Conservation (phyloP, 495 filamentous ascomycete species). For the Aspergillus taichungensis region DNA sequence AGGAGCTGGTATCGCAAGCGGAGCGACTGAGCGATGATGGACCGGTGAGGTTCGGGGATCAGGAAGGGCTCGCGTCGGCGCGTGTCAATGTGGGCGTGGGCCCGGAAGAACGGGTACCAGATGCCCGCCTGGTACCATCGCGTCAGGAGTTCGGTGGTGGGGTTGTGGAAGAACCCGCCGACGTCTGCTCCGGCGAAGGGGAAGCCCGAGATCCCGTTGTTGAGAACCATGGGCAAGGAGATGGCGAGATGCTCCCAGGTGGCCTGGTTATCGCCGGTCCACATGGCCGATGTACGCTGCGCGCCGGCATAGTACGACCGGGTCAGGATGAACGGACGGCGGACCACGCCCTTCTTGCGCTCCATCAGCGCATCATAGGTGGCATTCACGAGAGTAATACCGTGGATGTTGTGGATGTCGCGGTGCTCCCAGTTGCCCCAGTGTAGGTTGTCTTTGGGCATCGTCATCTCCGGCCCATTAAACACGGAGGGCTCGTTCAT, state of each 20-base stretch:
- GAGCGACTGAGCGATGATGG: constrained; percentile 79
- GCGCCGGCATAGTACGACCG: constrained; percentile 84
- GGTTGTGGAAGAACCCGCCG: constrained; percentile 96
- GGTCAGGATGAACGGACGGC: constrained; percentile 84
- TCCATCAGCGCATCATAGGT: constrained; percentile 75
- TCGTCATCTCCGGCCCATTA: constrained; percentile 89
- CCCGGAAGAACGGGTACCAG: constrained; percentile 98
- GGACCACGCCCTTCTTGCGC: constrained; percentile 69
- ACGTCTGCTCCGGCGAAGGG: constrained; percentile 95
- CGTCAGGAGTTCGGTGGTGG: constrained; percentile 77
- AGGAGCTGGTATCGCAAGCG: constrained; percentile 83
- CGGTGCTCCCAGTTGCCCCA: constrained; percentile 91
- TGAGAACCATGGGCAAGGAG: constrained; percentile 85
- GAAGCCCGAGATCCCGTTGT: constrained; percentile 84
- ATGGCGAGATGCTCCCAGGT: constrained; percentile 83
- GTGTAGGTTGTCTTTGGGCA: constrained; percentile 97
- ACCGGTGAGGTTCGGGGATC: constrained; percentile 70
- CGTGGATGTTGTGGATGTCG: constrained; percentile 91
- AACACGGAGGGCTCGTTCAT: constrained; percentile 99
- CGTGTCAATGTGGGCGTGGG: constrained; percentile 94
- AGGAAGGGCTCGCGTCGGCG: constrained; percentile 92
- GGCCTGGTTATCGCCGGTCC: constrained; percentile 96
- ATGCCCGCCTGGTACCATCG: constrained; percentile 96
- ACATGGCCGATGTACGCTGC: constrained; percentile 88
- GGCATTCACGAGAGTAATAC: constrained; percentile 87